phyloP scores from a whole-genome alignment of 192 early-diverging fungal species.

The Umbelopsis ramanniana region DNA sequence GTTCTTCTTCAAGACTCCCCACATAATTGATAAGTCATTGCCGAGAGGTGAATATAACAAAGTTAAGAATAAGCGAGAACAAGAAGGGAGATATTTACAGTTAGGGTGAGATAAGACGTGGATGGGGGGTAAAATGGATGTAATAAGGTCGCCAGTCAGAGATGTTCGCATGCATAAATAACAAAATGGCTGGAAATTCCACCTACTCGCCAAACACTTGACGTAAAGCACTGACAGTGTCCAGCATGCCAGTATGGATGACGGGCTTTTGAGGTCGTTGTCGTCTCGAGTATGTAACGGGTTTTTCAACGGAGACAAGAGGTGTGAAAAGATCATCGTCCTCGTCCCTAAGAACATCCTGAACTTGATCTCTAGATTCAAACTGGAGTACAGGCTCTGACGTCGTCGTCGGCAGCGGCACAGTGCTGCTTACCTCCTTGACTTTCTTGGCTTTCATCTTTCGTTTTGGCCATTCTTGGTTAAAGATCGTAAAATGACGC shows the following conservation, averaged over 20 bases:
- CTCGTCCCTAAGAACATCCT: neutral
- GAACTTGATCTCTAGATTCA: neutral
- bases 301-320: neutral
- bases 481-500: constrained; percentile 35
- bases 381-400: neutral
- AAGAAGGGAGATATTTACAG: constrained; percentile 12
- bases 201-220: constrained; percentile 1
- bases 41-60: too few relatives aligned
- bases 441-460: constrained; percentile 19
- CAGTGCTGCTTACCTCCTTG: neutral
- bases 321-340: neutral
- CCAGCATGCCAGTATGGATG: constrained; percentile 19
- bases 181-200: neutral
- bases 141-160: neutral
- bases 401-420: neutral
- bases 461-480: constrained; percentile 32
- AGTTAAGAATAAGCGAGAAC: neutral
- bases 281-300: neutral
- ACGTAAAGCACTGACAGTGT: constrained; percentile 16
- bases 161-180: too few relatives aligned
- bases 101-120: neutral
- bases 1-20: too few relatives aligned
- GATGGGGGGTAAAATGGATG: neutral
- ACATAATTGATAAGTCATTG: too few relatives aligned
- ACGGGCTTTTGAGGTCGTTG: constrained; percentile 12